Base-by-base conservation (phyloP, 2,329 filamentous ascomycete species). In the Aspergillus novoparasiticus region DNA sequence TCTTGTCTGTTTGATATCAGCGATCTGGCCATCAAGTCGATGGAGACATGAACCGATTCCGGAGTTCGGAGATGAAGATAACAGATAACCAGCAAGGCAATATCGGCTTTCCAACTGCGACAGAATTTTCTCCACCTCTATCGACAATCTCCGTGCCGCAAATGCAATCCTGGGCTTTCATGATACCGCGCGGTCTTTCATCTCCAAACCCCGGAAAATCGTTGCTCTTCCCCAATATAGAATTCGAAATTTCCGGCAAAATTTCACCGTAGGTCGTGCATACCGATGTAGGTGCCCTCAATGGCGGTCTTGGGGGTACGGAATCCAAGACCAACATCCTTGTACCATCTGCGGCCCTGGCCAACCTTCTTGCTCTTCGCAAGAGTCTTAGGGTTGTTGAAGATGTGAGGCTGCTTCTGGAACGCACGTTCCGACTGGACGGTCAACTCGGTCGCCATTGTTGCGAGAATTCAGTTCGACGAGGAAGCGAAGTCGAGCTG, bases 351-450 rank as follows among this genome's bases (percentile, higher is more conserved):
- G 85, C 92, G 91, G 78, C 92, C 91, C 90, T 96, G 96, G 83
- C 93, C 93, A 77, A 90, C 90, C 82, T 90, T 84, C 78, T 84
- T 90, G 83, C 86, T 86, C 82, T 91, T 92, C 81, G 89, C 85
- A 88, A 93, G 93, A 83, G 87, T 86, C 91, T 99, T 99, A 82
- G 90, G 87, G 90, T 98, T 97, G 80, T 92, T 89, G 92, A 98
- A 99, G 89, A 99, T 97, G 86, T 99, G 95, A 84, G 95, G 95
- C 89, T 99, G 94, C 91, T 99, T 99, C 86, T 98, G 95, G 92
- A 92, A 99, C 89, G 95, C 95, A 87, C 95, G 94, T 91, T 99
- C 95, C 83, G 93, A 96, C 90, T 99, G 95, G 85, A 99, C 95
- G 84, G 93, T 96, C 87, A 97, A 89, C 88, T 97, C 93, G 89